Evolutionary conservation across 2,329 filamentous ascomycete genomes (phyloP), one percentile per base, ranked within the genome.

Genomic region (Phaeosphaeriaceae sp.): DNA sequence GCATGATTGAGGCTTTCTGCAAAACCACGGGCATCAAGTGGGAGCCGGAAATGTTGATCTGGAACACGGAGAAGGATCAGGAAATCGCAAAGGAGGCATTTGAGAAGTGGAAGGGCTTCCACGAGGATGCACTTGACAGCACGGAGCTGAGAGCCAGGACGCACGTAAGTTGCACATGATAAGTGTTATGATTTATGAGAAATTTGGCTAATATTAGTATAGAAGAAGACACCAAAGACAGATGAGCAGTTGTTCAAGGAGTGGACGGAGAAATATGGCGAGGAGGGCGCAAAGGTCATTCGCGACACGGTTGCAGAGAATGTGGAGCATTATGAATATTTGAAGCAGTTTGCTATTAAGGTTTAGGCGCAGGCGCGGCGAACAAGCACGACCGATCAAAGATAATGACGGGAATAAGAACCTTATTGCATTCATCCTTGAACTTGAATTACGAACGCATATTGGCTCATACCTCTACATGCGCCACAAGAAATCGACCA

Each of bases 41-140:
- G 77, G 81, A 82, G 46, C 86, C 88, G 0, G 82, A 86, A 15
- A 97, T 98, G 93, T 83, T 99, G 61, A 83, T 85, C 57, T 98
- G 95, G 95, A 86, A 91, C 61, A 88, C 89, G 25, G 88, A 89
- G 52, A 89, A 91, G 63, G 89, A 90, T 68, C 88, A 92, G 67
- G 68, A 80, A 51, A 82, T 86, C 61, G 94, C 93, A 2, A 83
- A 85, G 65, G 84, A 87, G 62, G 89, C 88, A 19, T 98, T 98
- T 80, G 92, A 93, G 80, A 98, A 99, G 82, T 98, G 95, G 95
- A 91, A 89, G 67, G 95, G 95, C 11, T 98, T 96, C 81, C 95
- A 98, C 77, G 91, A 98, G 67, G 95, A 98, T 82, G 95, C 93
- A 15, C 91, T 98, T 68, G 84, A 91, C 66, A 96, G 91, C 73